Percentiles rank a stretch among this genome's conserved stretches.
Evolutionary conservation across 805 yeast species (phyloP).

Genomic region (Sugiyamaella floridensis): DNA sequence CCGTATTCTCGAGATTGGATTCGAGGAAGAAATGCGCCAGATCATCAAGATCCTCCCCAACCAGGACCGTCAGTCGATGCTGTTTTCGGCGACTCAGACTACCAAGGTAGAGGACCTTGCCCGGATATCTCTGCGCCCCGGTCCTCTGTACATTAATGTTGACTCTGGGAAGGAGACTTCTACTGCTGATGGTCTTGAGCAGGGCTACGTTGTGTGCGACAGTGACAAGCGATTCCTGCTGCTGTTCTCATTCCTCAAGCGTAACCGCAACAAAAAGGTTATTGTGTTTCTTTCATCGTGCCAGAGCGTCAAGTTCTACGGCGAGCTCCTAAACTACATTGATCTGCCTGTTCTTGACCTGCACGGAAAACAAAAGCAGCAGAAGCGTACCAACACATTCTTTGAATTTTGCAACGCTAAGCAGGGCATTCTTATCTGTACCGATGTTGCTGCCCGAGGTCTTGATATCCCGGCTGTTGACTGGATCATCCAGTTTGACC

Average conservation of each 20-base stretch:
- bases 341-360: conserved; percentile 94
- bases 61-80: conserved; percentile 91
- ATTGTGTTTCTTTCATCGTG: conserved; percentile 95
- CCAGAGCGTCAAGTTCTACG: conserved; percentile 93
- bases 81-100: conserved; percentile 98
- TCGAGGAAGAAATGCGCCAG: conserved; percentile 98
- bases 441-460: conserved; percentile 99
- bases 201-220: conserved; percentile 97
- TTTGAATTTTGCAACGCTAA: conserved; percentile 97
- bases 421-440: conserved; percentile 86
- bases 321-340: conserved; percentile 90
- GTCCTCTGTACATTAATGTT: conserved; percentile 90
- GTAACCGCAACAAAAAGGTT: conserved; percentile 78
- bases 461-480: conserved; percentile 97
- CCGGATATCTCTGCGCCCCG: conserved; percentile 87
- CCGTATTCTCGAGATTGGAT: conserved; percentile 93
- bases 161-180: conserved; percentile 76
- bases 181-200: conserved; percentile 95
- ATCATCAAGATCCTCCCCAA: conserved; percentile 89
- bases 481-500: conserved; percentile 98
- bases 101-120: conserved; percentile 98
- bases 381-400: conserved; percentile 95
- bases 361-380: conserved; percentile 98
- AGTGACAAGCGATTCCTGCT: conserved; percentile 89
- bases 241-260: conserved; percentile 85